Conservation (phyloP, 768 basidiomycete species). For the Megacollybia marginata region DNA sequence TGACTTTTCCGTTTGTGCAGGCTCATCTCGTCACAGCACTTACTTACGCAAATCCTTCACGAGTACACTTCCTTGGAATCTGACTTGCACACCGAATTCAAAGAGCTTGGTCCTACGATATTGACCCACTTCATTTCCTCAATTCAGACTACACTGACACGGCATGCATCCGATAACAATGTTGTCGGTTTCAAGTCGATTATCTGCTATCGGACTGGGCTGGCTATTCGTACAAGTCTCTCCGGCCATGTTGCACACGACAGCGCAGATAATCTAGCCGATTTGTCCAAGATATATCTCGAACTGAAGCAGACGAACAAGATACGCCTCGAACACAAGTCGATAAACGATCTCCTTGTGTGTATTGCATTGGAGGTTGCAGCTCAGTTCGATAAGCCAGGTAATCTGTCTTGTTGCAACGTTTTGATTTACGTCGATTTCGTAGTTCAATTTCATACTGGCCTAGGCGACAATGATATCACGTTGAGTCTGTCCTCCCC, state of each 20-base stretch:
- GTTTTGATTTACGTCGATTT: not conserved
- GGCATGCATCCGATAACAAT: conserved; percentile 31
- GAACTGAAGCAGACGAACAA: conserved; percentile 26
- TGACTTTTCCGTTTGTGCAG: not conserved
- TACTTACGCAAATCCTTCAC: not conserved
- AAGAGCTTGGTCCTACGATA: too few relatives aligned
- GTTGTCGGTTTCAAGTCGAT: conserved; percentile 74
- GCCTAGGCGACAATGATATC: conserved; percentile 72
- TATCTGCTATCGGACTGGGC: conserved; percentile 70
- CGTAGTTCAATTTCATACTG: conserved; percentile 80
- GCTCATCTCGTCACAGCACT: not conserved
- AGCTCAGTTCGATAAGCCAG: conserved; percentile 47
- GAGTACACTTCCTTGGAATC: not conserved
- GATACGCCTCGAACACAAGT: conserved; percentile 53
- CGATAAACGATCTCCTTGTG: conserved; percentile 63
- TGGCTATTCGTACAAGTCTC: conserved; percentile 38
- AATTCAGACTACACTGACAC: conserved; percentile 29
- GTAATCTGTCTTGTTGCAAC: conserved; percentile 22
- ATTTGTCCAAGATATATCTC: conserved; percentile 21
- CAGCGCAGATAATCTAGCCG: conserved; percentile 17
- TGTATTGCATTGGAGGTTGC: conserved; percentile 46
- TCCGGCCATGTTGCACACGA: conserved; percentile 3
- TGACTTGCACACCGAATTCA: too few relatives aligned
- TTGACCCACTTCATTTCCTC: not conserved
- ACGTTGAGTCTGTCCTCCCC: conserved; percentile 51